A percentile compares a stretch with the other conserved stretches of the same genome.
These are phyloP conservation scores for Nemania sp. DNA, from an alignment of 2,329 filamentous ascomycete genomes.

Conservation along the genomic window DNA sequence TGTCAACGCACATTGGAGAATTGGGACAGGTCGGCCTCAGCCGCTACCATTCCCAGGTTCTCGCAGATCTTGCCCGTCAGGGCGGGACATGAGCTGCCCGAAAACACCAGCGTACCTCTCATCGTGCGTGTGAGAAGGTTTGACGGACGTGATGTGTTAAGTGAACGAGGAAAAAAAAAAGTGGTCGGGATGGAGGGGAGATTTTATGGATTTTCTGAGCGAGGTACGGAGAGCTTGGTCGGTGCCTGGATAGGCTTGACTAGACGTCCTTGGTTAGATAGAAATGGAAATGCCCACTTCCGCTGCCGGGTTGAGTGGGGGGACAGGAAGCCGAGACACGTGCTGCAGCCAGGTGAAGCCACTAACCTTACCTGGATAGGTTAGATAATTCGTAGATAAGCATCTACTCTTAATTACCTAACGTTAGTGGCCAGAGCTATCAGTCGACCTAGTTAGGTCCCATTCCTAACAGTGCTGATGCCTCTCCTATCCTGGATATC, in stretches of 20 bases:
- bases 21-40: conserved; percentile 67
- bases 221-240: conserved; percentile 1
- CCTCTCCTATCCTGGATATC: too few relatives aligned
- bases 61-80: conserved; percentile 69
- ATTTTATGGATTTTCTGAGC: conserved; percentile 15
- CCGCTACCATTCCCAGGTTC: conserved; percentile 67
- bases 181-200: conserved; percentile 32
- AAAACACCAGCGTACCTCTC: conserved; percentile 69
- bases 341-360: too few relatives aligned
- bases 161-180: conserved; percentile 27
- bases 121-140: conserved; percentile 45
- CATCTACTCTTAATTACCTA: too few relatives aligned
- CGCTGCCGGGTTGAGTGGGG: too few relatives aligned
- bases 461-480: too few relatives aligned
- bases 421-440: too few relatives aligned
- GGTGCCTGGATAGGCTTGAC: neutral
- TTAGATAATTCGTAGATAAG: too few relatives aligned
- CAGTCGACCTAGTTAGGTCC: too few relatives aligned
- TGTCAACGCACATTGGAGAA: conserved; percentile 66
- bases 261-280: neutral
- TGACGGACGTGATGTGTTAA: conserved; percentile 27
- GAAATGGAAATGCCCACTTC: too few relatives aligned
- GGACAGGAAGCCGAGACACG: too few relatives aligned
- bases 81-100: conserved; percentile 67
- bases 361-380: too few relatives aligned